These are phyloP conservation scores for Tolypocladium tropicale DNA, from an alignment of 2,329 filamentous ascomycete species.

Conservation along the genomic window DNA sequence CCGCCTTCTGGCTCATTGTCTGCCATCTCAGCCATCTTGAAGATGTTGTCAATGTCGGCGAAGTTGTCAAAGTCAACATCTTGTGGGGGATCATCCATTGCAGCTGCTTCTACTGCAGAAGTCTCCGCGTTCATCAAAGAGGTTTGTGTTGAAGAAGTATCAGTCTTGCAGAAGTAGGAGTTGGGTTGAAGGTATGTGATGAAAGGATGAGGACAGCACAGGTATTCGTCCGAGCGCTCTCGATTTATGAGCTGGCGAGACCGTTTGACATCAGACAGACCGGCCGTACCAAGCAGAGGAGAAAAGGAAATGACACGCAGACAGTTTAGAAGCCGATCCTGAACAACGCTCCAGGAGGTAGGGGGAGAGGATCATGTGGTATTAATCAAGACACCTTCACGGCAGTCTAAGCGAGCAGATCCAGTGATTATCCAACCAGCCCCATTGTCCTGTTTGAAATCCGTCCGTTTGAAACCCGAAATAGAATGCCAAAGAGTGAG, in stretches of 20 bases:
- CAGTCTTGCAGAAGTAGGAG: neutral
- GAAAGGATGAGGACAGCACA: neutral
- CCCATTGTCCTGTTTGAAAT: neutral
- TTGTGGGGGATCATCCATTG: neutral
- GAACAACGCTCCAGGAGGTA: neutral
- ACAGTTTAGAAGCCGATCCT: neutral
- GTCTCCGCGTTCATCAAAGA: neutral
- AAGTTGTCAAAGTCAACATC: neutral
- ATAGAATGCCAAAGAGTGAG: conserved; percentile 1
- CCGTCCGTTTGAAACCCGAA: neutral
- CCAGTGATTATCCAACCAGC: neutral
- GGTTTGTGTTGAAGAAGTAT: neutral
- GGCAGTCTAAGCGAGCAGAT: neutral
- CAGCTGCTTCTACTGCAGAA: neutral
- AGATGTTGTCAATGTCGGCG: neutral
- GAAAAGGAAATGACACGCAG: neutral
- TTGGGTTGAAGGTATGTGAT: neutral
- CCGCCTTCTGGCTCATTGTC: neutral
- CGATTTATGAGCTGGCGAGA: neutral
- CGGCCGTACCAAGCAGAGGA: neutral
- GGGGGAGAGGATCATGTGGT: neutral
- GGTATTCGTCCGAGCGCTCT: neutral
- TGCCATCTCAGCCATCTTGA: neutral
- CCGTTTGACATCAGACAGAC: neutral
- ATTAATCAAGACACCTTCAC: neutral